Percentiles rank a stretch among this genome's conserved stretches.
Evolutionary conservation across 257 asterid genomes (phyloP).

Genomic region (Apocynum venetum): DNA sequence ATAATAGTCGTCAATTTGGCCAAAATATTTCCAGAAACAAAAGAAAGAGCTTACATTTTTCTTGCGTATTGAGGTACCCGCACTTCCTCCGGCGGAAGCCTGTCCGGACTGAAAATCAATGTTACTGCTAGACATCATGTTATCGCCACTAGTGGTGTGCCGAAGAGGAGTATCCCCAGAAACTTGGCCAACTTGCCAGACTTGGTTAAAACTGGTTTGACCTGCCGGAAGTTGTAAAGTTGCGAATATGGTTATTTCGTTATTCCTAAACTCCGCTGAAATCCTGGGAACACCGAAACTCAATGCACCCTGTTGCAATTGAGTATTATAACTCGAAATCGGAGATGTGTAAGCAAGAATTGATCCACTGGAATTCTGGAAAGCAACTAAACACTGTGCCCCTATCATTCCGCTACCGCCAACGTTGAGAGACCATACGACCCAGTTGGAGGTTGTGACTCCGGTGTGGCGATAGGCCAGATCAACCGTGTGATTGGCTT

Average conservation of each 20-base stretch:
- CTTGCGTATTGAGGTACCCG: conserved; percentile 24
- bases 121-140: conserved; percentile 28
- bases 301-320: conserved; percentile 30
- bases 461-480: conserved; percentile 60
- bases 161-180: conserved; percentile 16
- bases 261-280: conserved; percentile 31
- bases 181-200: conserved; percentile 66
- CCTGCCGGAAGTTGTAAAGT: conserved; percentile 50
- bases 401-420: conserved; percentile 37
- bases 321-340: background rate
- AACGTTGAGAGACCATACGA: conserved; percentile 62
- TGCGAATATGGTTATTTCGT: conserved; percentile 56
- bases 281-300: conserved; percentile 52
- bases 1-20: background rate
- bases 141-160: conserved; percentile 25
- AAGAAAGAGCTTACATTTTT: conserved; percentile 40
- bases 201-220: conserved; percentile 49
- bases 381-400: conserved; percentile 61
- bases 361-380: conserved; percentile 24
- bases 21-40: background rate
- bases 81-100: conserved; percentile 13
- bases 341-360: conserved; percentile 53
- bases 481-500: conserved; percentile 41
- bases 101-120: conserved; percentile 56
- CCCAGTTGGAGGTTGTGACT: conserved; percentile 43